Base-by-base conservation (phyloP, 2,329 filamentous ascomycete genomes). In the Decorospora gaudefroyi region DNA sequence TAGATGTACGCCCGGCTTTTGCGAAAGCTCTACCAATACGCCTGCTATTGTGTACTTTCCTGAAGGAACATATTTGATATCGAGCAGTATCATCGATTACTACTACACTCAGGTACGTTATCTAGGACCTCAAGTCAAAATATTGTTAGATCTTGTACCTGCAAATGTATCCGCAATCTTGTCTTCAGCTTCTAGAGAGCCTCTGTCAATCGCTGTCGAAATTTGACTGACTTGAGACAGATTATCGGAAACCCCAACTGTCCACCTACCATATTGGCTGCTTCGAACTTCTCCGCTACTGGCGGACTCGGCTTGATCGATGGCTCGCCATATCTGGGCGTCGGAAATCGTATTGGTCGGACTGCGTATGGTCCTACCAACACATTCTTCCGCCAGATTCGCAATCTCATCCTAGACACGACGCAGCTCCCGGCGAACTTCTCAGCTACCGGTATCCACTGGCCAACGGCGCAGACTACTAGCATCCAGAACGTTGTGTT, bases 321-420 rank as follows among this genome's bases (percentile, higher is more conserved):
- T 59, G 78, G 74, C 26, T 76, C 81, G 56, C 76, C 74, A 15
- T 82, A 83, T 55, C 49, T 56, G 42, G 46, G 54, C 58, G 74
- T 29, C 46, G 57, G 57, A 17, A 50, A 46, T 10, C 55, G 53
- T 17, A 46, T 31, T 68, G 63, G 61, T 6, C 53, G 59, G 46
- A 60, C 68, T 49, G 73, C 72, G 50, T 76, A 69, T 60, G 64
- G 68, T 7, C 71, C 80, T 3, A 81, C 81, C 23, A 83, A 81
- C 54, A 79, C 85, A 7, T 88, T 88, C 67, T 84, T 77, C 60
- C 75, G 83, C 30, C 80, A 83, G 53, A 77, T 87, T 45, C 75
- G 83, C 6, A 88, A 88, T 59, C 75, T 88, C 34, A 72, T 83
- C 42, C 73, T 88, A 26, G 84, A 88, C 59, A 72, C 76, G 25